Percentiles rank a stretch among this genome's conserved stretches.
Conservation (phyloP, 305 asterid genomes). For the Fraxinus dipetala region DNA sequence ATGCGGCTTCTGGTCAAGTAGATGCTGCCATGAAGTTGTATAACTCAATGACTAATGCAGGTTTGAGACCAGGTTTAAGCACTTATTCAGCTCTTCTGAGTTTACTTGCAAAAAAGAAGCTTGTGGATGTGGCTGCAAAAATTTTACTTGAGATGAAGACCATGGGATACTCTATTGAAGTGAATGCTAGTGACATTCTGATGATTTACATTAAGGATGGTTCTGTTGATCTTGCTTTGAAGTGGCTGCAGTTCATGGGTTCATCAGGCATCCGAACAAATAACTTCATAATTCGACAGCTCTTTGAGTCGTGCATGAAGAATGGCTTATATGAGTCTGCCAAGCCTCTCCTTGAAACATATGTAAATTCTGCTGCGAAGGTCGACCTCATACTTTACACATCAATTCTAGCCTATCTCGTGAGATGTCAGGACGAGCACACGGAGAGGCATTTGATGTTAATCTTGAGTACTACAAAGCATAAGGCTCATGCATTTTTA, state of each 20-base stretch:
- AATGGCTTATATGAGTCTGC: slow-evolving; percentile 84
- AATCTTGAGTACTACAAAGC: slow-evolving; percentile 81
- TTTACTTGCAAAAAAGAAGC: slow-evolving; percentile 85
- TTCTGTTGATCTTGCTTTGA: slow-evolving; percentile 83
- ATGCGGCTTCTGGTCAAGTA: slow-evolving; percentile 81
- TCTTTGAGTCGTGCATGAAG: slow-evolving; percentile 96
- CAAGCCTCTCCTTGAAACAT: slow-evolving; percentile 86
- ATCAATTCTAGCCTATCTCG: slow-evolving; percentile 82
- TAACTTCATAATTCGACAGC: slow-evolving; percentile 88
- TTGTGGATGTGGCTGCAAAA: slow-evolving; percentile 92
- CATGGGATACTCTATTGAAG: slow-evolving; percentile 95
- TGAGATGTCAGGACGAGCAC: slow-evolving; percentile 87
- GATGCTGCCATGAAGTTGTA: slow-evolving; percentile 91
- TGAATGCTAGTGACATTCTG: slow-evolving; percentile 91
- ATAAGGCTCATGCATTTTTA: slow-evolving; percentile 81
- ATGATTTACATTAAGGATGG: slow-evolving; percentile 93
- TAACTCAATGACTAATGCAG: slow-evolving; percentile 95
- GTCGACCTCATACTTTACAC: slow-evolving; percentile 95
- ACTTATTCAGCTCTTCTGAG: slow-evolving; percentile 73
- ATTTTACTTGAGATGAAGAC: slow-evolving; percentile 93
- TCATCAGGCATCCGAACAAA: slow-evolving; percentile 88
- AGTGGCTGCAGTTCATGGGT: slow-evolving; percentile 95
- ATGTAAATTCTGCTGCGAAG: slow-evolving; percentile 68
- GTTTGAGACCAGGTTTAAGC: slow-evolving; percentile 80
- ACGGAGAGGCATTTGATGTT: slow-evolving; percentile 93